These are phyloP conservation scores for Trypanosoma conorhini DNA, from an alignment of 208 protist species.

Conservation along the genomic window DNA sequence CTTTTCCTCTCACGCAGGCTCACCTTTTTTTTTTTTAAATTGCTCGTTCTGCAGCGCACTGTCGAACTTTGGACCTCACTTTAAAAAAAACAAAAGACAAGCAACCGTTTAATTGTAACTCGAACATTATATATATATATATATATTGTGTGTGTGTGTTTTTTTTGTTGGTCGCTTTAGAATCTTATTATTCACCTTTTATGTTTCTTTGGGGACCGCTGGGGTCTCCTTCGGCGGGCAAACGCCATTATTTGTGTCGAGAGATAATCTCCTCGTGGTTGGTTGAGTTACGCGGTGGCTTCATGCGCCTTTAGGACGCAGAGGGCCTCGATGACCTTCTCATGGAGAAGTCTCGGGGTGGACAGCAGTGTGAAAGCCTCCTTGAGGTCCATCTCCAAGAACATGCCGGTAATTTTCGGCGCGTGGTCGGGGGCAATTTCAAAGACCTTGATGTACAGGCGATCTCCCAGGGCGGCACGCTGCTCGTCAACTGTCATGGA, in stretches of 20 bases:
- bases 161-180: neutral
- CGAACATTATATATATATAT: neutral
- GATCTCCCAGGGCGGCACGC: constrained; percentile 89
- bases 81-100: neutral
- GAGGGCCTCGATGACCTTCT: constrained; percentile 78
- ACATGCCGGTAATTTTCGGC: constrained; percentile 91
- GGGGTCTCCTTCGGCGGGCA: neutral
- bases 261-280: neutral
- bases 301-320: constrained; percentile 73
- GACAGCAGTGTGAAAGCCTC: constrained; percentile 74
- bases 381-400: constrained; percentile 80
- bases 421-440: constrained; percentile 81
- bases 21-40: constrained; percentile 3
- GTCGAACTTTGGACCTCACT: neutral
- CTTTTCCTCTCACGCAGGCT: neutral
- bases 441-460: constrained; percentile 88
- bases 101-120: neutral
- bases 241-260: neutral
- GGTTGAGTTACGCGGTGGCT: constrained; percentile 14
- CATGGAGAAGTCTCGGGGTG: constrained; percentile 62
- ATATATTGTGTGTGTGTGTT: neutral
- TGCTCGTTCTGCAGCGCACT: neutral
- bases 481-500: constrained; percentile 89
- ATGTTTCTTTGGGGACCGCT: neutral
- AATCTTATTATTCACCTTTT: neutral